A percentile compares a stretch with the other conserved stretches of the same genome.
Evolutionary conservation across 1,284 basidiomycete species (phyloP).

Genomic region (Meripilus lineatus): DNA sequence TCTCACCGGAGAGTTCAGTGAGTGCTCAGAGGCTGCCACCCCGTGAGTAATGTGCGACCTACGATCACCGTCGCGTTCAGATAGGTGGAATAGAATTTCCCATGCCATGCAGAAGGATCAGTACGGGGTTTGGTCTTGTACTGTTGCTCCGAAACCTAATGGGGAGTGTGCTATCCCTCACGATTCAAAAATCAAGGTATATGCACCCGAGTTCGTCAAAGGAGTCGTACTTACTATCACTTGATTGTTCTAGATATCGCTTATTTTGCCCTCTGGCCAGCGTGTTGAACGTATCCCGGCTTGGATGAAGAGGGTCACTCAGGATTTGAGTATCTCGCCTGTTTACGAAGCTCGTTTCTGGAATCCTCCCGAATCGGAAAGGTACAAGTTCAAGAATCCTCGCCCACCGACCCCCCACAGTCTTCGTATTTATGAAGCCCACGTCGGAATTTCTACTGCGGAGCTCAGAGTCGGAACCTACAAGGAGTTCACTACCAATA

Average conservation of each 20-base stretch:
- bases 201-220: constrained; percentile 8
- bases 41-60: not conserved
- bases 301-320: constrained; percentile 95
- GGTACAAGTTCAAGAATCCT: constrained; percentile 81
- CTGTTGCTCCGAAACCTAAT: constrained; percentile 62
- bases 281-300: constrained; percentile 89
- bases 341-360: constrained; percentile 98
- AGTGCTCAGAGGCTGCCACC: constrained; percentile 29
- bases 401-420: constrained; percentile 67
- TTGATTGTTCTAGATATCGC: constrained; percentile 64
- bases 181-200: constrained; percentile 89
- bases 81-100: constrained; percentile 81
- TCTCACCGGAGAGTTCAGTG: constrained; percentile 96
- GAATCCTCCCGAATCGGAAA: constrained; percentile 78
- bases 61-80: constrained; percentile 35
- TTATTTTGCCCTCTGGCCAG: constrained; percentile 72
- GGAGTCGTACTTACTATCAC: not conserved
- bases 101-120: constrained; percentile 84
- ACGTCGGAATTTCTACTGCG: constrained; percentile 93
- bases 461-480: constrained; percentile 90
- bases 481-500: constrained; percentile 87
- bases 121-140: constrained; percentile 94
- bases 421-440: constrained; percentile 93
- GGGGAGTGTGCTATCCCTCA: constrained; percentile 87
- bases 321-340: constrained; percentile 86